Evolutionary conservation across 2,329 filamentous ascomycete species (phyloP).

Genomic region (Daldinia eschscholtzii): DNA sequence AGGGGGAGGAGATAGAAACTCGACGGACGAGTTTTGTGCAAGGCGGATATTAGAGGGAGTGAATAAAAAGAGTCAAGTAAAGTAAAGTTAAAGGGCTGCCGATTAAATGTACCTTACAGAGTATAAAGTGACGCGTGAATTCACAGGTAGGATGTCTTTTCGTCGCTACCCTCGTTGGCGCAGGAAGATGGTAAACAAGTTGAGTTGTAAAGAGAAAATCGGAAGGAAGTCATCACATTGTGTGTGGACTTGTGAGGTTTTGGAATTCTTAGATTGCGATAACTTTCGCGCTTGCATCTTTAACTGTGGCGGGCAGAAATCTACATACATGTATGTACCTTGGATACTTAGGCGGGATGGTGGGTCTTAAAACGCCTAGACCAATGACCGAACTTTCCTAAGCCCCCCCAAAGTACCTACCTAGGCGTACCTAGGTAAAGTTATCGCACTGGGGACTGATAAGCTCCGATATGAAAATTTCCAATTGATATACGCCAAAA

Average conservation of each 20-base stretch:
- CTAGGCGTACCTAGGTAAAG: conserved; percentile 11
- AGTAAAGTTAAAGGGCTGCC: conserved; percentile 1
- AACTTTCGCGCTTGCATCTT: conserved; percentile 43
- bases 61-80: conserved; percentile 9
- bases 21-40: conserved; percentile 5
- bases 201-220: conserved; percentile 18
- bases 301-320: conserved; percentile 42
- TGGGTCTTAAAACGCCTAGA: conserved; percentile 28
- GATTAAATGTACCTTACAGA: conserved; percentile 18
- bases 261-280: conserved; percentile 43
- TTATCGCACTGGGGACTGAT: conserved; percentile 22
- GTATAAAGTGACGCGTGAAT: conserved; percentile 6
- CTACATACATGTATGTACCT: conserved; percentile 5
- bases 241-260: conserved; percentile 39
- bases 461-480: conserved; percentile 37
- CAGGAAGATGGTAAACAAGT: conserved; percentile 24
- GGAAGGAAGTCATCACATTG: conserved; percentile 45
- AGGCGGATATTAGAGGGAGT: conserved; percentile 9
- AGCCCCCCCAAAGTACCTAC: conserved; percentile 13
- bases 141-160: conserved; percentile 17
- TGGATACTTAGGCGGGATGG: conserved; percentile 29
- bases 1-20: not conserved
- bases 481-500: conserved; percentile 26
- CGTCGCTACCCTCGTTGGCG: conserved; percentile 29
- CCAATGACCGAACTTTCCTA: conserved; percentile 27